phyloP scores from a whole-genome alignment of 768 basidiomycete genomes.

The Serpula lacrymans region DNA sequence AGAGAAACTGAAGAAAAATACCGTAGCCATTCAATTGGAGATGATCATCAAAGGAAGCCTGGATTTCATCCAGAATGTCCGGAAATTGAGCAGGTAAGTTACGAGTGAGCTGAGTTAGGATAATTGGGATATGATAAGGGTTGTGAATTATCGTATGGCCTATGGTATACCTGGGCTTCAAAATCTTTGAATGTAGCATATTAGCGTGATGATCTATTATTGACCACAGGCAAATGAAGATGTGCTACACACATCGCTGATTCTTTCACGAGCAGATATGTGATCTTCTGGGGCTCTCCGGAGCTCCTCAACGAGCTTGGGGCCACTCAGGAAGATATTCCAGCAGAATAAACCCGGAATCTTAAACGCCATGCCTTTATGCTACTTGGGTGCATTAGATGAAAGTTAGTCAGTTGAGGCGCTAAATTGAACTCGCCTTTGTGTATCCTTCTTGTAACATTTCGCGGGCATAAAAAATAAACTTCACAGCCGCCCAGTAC shows the following conservation, averaged over 20 bases:
- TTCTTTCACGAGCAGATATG: background rate
- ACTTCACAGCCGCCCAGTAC: slow-evolving; percentile 18
- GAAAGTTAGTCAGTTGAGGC: too few species aligned
- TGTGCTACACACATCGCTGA: slow-evolving; percentile 12
- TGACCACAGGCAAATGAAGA: slow-evolving; percentile 23
- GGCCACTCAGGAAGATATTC: slow-evolving; percentile 15
- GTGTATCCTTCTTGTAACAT: slow-evolving; percentile 30
- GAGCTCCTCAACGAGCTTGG: slow-evolving; percentile 18
- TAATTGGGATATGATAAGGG: slow-evolving; percentile 11
- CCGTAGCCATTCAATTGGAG: too few species aligned
- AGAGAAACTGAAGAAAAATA: too few species aligned
- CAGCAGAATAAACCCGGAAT: slow-evolving; percentile 16
- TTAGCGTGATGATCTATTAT: slow-evolving; percentile 14
- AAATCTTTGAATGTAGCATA: slow-evolving; percentile 11
- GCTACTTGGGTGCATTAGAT: background rate
- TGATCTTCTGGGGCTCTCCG: slow-evolving; percentile 4
- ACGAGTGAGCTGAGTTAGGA: slow-evolving; percentile 10
- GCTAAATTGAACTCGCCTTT: slow-evolving; percentile 14
- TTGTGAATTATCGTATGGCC: too few species aligned
- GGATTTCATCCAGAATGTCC: slow-evolving; percentile 9
- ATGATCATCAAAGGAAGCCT: too few species aligned
- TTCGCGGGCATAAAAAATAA: slow-evolving; percentile 8
- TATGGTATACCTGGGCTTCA: too few species aligned
- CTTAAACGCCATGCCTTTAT: slow-evolving; percentile 12
- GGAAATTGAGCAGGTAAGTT: slow-evolving; percentile 7